These are phyloP conservation scores for Verbascum thapsus DNA, from an alignment of 257 asterid species.

Conservation along the genomic window DNA sequence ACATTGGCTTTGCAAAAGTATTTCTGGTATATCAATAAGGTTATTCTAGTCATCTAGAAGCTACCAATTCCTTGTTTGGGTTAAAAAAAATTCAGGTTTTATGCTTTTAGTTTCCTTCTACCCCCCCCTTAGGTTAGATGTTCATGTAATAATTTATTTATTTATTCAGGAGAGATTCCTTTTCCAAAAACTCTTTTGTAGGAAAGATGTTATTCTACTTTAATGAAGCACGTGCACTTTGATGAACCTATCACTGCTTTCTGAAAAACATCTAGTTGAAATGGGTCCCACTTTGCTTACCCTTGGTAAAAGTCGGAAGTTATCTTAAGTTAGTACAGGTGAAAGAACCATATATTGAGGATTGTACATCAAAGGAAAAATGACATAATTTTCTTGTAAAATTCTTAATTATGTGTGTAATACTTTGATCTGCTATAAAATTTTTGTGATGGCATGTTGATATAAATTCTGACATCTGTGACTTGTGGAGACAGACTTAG, in stretches of 20 bases:
- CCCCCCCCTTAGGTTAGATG: neutral
- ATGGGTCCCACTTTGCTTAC: neutral
- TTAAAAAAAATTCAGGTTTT: too few relatives aligned
- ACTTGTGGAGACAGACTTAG: neutral
- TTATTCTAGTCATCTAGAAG: neutral
- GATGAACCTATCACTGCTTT: conserved; percentile 1
- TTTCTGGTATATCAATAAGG: neutral
- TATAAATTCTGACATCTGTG: conserved; percentile 23
- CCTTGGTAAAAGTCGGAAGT: conserved; percentile 4
- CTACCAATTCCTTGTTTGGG: neutral
- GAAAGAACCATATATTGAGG: neutral
- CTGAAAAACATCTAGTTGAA: neutral
- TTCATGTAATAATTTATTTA: neutral
- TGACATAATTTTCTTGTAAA: neutral
- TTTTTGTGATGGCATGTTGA: neutral
- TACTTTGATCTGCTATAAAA: conserved; percentile 18
- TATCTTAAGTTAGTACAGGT: conserved; percentile 8
- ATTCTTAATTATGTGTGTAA: conserved; percentile 2
- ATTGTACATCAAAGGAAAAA: neutral
- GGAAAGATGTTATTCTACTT: conserved; percentile 2
- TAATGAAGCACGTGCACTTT: neutral
- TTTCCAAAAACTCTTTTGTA: neutral
- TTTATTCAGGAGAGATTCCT: neutral
- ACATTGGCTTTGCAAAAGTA: conserved; percentile 3
- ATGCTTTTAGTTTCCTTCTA: neutral